Evolutionary conservation across 768 basidiomycete species (phyloP).

Genomic region (Hericium rajendrae): DNA sequence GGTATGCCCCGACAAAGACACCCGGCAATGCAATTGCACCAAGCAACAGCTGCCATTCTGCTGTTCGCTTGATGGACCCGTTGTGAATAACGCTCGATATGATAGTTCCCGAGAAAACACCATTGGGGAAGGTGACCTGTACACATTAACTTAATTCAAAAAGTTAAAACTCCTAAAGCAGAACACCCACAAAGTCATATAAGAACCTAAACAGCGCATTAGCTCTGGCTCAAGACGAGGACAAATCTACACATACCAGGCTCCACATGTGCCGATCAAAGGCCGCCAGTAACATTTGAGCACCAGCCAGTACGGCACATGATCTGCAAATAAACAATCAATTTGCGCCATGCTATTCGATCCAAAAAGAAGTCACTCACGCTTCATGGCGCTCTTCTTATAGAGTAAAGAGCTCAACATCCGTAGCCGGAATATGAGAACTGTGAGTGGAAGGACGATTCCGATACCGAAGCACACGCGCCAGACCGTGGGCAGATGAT

Average conservation of each 20-base stretch:
- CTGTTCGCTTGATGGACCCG: slow-evolving; percentile 45
- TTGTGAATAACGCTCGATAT: slow-evolving; percentile 56
- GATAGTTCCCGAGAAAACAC: slow-evolving; percentile 58
- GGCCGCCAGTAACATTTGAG: slow-evolving; percentile 57
- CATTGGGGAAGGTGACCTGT: slow-evolving; percentile 64
- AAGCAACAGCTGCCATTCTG: slow-evolving; percentile 63
- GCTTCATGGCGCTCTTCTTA: slow-evolving; percentile 54
- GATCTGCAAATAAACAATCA: slow-evolving; percentile 22
- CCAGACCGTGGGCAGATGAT: slow-evolving; percentile 58
- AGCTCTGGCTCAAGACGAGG: background rate
- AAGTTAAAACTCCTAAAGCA: background rate
- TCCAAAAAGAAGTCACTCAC: slow-evolving; percentile 23
- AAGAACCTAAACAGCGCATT: slow-evolving; percentile 39
- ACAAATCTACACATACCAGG: slow-evolving; percentile 37
- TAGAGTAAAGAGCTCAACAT: slow-evolving; percentile 65
- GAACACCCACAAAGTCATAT: slow-evolving; percentile 48
- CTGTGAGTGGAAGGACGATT: slow-evolving; percentile 50
- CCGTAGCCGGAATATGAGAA: slow-evolving; percentile 62
- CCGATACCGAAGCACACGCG: slow-evolving; percentile 59
- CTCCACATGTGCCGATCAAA: slow-evolving; percentile 63
- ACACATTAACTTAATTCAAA: background rate
- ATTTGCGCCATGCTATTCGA: background rate
- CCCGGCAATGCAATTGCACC: slow-evolving; percentile 56
- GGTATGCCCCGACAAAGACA: slow-evolving; percentile 24
- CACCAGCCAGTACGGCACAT: slow-evolving; percentile 52